Evolutionary conservation across 768 basidiomycete genomes (phyloP).

Genomic region (Mycena latifolia): DNA sequence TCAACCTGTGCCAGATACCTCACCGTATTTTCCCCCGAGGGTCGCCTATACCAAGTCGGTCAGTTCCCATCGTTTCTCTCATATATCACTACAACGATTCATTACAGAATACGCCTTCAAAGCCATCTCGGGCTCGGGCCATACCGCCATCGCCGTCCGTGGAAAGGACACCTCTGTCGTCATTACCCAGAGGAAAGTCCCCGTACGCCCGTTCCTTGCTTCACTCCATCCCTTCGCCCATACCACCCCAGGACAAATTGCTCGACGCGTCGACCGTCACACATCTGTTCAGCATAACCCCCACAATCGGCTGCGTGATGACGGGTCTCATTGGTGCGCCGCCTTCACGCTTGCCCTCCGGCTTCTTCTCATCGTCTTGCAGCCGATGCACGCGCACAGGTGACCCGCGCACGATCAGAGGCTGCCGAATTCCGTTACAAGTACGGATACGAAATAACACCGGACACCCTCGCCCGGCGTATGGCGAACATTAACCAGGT

Average conservation of each 20-base stretch:
- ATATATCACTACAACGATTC: constrained; percentile 32
- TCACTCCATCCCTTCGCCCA: constrained; percentile 4
- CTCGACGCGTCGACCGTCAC: constrained; percentile 95
- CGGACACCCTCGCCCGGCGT: constrained; percentile 93
- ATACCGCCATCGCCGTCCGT: constrained; percentile 92
- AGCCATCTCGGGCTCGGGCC: constrained; percentile 96
- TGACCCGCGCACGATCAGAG: constrained; percentile 86
- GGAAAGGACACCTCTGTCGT: constrained; percentile 96
- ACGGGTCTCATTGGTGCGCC: constrained; percentile 92
- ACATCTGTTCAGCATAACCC: constrained; percentile 96
- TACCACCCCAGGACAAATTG: constrained; percentile 85
- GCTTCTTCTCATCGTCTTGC: constrained; percentile 18
- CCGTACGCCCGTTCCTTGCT: constrained; percentile 67
- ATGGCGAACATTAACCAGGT: constrained; percentile 99
- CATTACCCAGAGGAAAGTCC: constrained; percentile 98
- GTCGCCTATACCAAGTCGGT: constrained; percentile 99
- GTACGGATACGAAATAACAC: constrained; percentile 98
- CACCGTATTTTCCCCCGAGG: constrained; percentile 97
- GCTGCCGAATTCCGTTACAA: constrained; percentile 96
- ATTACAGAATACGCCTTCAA: constrained; percentile 97
- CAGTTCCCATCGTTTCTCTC: constrained; percentile 44
- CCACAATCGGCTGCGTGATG: constrained; percentile 97
- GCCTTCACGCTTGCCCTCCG: neutral
- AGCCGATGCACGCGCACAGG: constrained; percentile 96
- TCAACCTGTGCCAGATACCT: constrained; percentile 72